These are phyloP conservation scores for Barnettozyma botsteinii DNA, from an alignment of 805 yeast genomes.

Conservation along the genomic window DNA sequence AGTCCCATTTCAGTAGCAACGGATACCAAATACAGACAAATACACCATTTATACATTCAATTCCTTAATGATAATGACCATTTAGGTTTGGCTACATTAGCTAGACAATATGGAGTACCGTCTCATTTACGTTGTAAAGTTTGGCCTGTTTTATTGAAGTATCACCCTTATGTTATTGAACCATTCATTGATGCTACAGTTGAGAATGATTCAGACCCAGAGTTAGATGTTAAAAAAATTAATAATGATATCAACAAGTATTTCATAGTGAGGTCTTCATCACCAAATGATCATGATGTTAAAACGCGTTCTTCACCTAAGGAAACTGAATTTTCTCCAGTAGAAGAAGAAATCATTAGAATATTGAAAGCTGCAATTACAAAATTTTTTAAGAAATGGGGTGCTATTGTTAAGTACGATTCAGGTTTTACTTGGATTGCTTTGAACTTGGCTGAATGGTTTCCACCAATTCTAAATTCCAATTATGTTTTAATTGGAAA, in stretches of 20 bases:
- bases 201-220: slow-evolving; percentile 30
- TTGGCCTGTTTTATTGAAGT: slow-evolving; percentile 79
- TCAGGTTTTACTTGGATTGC: slow-evolving; percentile 86
- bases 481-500: slow-evolving; percentile 23
- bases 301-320: slow-evolving; percentile 8
- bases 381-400: slow-evolving; percentile 73
- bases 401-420: slow-evolving; percentile 68
- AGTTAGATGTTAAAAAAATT: slow-evolving; percentile 31
- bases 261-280: slow-evolving; percentile 35
- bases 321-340: slow-evolving; percentile 21
- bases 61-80: slow-evolving; percentile 58
- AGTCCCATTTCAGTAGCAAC: slow-evolving; percentile 11
- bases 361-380: slow-evolving; percentile 54
- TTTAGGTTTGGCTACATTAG: slow-evolving; percentile 70
- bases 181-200: slow-evolving; percentile 58
- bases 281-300: background rate
- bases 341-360: slow-evolving; percentile 49
- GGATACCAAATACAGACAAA: background rate
- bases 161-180: slow-evolving; percentile 77
- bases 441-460: slow-evolving; percentile 83
- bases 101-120: slow-evolving; percentile 82
- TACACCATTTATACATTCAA: slow-evolving; percentile 45
- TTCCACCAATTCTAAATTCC: slow-evolving; percentile 42
- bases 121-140: slow-evolving; percentile 69
- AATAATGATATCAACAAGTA: slow-evolving; percentile 57